Conservation (phyloP, 1,139 yeast genomes). For the Saccharomyces hybrid region DNA sequence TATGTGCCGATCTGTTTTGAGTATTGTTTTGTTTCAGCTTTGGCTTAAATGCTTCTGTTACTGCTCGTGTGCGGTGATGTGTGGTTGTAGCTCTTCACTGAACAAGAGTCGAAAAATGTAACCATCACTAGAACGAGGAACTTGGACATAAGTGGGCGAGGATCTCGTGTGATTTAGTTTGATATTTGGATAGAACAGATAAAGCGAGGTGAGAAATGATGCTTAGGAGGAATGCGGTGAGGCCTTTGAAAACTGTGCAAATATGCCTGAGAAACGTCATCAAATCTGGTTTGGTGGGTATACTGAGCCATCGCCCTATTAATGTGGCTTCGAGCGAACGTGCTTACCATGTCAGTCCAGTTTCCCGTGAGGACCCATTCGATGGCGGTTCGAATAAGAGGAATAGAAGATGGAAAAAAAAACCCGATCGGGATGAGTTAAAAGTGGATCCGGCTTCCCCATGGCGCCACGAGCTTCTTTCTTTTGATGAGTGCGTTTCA, state of each 20-base stretch:
- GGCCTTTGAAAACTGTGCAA: neutral
- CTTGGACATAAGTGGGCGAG: neutral
- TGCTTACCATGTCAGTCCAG: neutral
- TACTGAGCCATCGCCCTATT: neutral
- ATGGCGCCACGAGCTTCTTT: constrained; percentile 36
- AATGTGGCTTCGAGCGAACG: neutral
- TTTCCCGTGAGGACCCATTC: neutral
- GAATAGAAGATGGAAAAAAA: neutral
- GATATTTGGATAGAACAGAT: neutral
- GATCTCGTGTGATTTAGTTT: neutral
- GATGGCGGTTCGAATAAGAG: neutral
- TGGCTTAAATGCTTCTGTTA: neutral
- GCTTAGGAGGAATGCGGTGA: neutral
- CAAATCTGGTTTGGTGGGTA: neutral
- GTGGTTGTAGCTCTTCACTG: neutral
- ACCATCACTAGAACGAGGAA: neutral
- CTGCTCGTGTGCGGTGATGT: neutral
- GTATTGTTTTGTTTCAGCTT: neutral
- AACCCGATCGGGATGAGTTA: neutral
- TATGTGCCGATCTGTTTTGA: neutral
- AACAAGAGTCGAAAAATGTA: neutral
- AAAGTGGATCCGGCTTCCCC: constrained; percentile 26
- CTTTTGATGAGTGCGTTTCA: constrained; percentile 41
- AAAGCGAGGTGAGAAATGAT: neutral
- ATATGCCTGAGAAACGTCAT: neutral